A percentile compares a stretch with the other conserved stretches of the same genome.
Evolutionary conservation across 1,284 basidiomycete genomes (phyloP).

Genomic region (Afroboletus lepidellus): DNA sequence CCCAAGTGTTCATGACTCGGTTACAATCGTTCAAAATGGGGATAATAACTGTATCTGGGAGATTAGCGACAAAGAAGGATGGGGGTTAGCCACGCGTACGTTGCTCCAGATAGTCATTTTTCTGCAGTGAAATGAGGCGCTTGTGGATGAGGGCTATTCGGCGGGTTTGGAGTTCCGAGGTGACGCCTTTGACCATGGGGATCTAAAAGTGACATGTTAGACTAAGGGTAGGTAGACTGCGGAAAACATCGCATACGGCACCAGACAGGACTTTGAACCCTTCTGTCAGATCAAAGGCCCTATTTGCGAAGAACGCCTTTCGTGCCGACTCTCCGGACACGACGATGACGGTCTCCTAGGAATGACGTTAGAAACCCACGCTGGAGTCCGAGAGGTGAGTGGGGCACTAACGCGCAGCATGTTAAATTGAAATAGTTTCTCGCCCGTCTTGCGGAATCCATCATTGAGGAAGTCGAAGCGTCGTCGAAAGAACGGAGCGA

Average conservation of each 20-base stretch:
- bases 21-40: constrained; percentile 61
- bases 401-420: constrained; percentile 46
- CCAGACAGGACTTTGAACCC: constrained; percentile 75
- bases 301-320: constrained; percentile 63
- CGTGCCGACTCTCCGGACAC: constrained; percentile 71
- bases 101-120: constrained; percentile 52
- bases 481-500: constrained; percentile 62
- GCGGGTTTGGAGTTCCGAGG: constrained; percentile 60
- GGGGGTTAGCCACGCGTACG: constrained; percentile 42
- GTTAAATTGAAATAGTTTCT: constrained; percentile 63
- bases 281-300: constrained; percentile 68
- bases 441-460: constrained; percentile 64
- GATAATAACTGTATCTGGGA: constrained; percentile 50
- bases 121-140: constrained; percentile 60
- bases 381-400: constrained; percentile 7
- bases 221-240: constrained; percentile 5
- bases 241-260: constrained; percentile 48
- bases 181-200: constrained; percentile 70
- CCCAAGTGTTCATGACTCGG: constrained; percentile 59
- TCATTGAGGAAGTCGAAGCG: constrained; percentile 70
- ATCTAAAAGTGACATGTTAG: constrained; percentile 43
- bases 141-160: constrained; percentile 65
- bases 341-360: constrained; percentile 63
- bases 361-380: constrained; percentile 21
- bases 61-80: constrained; percentile 14